These are phyloP conservation scores for Talaromyces sp. DNA, from an alignment of 2,329 filamentous ascomycete genomes.

Conservation along the genomic window DNA sequence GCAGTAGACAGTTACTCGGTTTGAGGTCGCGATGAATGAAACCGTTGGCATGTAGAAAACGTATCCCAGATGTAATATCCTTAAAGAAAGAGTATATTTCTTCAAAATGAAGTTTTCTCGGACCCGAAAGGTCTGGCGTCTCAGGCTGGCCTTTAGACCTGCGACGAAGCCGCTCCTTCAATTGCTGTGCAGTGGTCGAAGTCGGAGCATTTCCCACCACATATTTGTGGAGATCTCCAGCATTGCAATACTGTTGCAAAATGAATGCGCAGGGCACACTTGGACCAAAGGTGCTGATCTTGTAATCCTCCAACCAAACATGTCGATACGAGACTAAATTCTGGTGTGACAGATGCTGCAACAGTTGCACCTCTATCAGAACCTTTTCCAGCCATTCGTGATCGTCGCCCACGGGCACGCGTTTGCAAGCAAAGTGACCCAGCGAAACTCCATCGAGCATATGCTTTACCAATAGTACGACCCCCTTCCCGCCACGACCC, in stretches of 20 bases:
- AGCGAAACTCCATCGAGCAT: conserved; percentile 83
- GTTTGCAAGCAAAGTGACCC: conserved; percentile 92
- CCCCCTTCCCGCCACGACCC: conserved; percentile 87
- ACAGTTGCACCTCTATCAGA: conserved; percentile 84
- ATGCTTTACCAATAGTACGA: conserved; percentile 90
- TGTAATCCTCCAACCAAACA: conserved; percentile 90
- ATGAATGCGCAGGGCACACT: conserved; percentile 95
- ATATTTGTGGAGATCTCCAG: conserved; percentile 84
- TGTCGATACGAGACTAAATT: conserved; percentile 96
- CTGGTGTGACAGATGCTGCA: conserved; percentile 87
- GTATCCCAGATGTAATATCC: conserved; percentile 87
- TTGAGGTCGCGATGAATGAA: conserved; percentile 97
- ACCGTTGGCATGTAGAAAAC: conserved; percentile 82
- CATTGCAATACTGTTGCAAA: conserved; percentile 94
- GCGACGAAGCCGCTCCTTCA: conserved; percentile 83
- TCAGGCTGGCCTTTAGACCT: conserved; percentile 75
- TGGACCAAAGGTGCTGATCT: conserved; percentile 80
- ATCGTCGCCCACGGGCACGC: conserved; percentile 91
- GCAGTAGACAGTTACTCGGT: conserved; percentile 89
- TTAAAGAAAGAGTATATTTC: conserved; percentile 97
- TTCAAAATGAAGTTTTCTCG: conserved; percentile 67
- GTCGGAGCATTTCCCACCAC: conserved; percentile 64
- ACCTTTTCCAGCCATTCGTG: conserved; percentile 95
- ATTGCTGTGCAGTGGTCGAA: conserved; percentile 68
- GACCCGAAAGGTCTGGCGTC: conserved; percentile 53